phyloP scores from a whole-genome alignment of 2,329 filamentous ascomycete genomes.

The Colletotrichum filicis region DNA sequence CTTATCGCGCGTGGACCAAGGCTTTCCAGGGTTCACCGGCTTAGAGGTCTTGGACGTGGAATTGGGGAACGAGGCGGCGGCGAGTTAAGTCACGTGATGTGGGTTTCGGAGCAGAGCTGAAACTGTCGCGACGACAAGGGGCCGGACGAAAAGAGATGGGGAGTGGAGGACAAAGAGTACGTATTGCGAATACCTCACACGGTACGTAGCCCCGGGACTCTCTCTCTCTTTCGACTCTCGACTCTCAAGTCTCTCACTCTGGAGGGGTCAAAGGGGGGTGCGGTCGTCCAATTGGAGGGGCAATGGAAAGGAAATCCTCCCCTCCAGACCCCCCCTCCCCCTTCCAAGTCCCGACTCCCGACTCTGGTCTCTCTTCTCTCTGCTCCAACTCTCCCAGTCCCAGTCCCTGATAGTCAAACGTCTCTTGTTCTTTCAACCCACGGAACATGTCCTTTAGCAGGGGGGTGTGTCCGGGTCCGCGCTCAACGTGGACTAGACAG shows the following conservation, averaged over 20 bases:
- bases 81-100: constrained; percentile 22
- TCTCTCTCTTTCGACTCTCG: too few species aligned
- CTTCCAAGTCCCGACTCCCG: background rate
- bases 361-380: background rate
- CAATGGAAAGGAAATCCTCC: background rate
- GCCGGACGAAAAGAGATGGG: constrained; percentile 23
- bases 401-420: constrained; percentile 35
- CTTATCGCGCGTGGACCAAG: constrained; percentile 4
- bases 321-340: too few species aligned
- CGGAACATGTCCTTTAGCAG: constrained; percentile 34
- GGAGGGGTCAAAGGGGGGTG: too few species aligned
- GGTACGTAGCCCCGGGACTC: background rate
- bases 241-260: too few species aligned
- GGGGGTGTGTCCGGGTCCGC: constrained; percentile 30
- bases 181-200: background rate
- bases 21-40: background rate
- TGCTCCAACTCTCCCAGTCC: background rate
- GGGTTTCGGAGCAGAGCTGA: constrained; percentile 34
- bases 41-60: background rate
- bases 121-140: constrained; percentile 31
- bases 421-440: constrained; percentile 27
- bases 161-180: background rate
- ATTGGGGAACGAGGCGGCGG: background rate
- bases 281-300: background rate
- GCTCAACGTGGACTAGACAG: constrained; percentile 28